Conservation (phyloP, 1,284 basidiomycete species). For the Caloboletus inedulis region DNA sequence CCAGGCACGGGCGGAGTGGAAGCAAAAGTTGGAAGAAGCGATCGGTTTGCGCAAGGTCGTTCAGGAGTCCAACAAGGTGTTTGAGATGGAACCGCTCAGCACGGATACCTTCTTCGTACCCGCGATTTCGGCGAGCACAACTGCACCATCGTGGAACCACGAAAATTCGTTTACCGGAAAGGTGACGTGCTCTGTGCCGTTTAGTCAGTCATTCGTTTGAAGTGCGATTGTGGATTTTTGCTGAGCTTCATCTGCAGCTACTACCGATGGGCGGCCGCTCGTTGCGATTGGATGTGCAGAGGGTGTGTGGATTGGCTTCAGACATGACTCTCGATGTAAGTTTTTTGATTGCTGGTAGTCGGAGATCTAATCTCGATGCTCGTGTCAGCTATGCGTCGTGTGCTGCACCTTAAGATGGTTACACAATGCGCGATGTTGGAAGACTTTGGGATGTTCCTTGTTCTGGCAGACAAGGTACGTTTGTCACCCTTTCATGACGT, state of each 20-base stretch:
- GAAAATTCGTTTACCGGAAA: conserved; percentile 79
- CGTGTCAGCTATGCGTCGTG: conserved; percentile 73
- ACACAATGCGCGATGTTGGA: conserved; percentile 94
- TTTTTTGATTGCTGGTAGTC: not conserved
- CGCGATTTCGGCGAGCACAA: conserved; percentile 47
- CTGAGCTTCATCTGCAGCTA: conserved; percentile 46
- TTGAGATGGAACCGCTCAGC: conserved; percentile 85
- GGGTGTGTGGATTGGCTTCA: conserved; percentile 95
- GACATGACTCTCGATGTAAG: conserved; percentile 81
- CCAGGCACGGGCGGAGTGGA: conserved; percentile 81
- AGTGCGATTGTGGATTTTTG: not conserved
- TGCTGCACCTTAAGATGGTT: conserved; percentile 86
- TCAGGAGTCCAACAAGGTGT: conserved; percentile 90
- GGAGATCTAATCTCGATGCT: conserved; percentile 2
- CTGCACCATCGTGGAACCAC: conserved; percentile 60
- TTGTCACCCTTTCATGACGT: not conserved
- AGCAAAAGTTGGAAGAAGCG: conserved; percentile 84
- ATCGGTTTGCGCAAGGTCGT: conserved; percentile 81
- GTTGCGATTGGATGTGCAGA: conserved; percentile 94
- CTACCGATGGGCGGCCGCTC: conserved; percentile 77
- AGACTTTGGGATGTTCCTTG: conserved; percentile 93
- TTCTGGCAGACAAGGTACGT: conserved; percentile 84
- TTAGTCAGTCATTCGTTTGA: conserved; percentile 57
- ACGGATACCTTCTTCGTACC: conserved; percentile 81
- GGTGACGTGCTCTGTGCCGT: conserved; percentile 92